Conservation (phyloP, 1,284 basidiomycete species). For the Cryptococcus deneoformans region DNA sequence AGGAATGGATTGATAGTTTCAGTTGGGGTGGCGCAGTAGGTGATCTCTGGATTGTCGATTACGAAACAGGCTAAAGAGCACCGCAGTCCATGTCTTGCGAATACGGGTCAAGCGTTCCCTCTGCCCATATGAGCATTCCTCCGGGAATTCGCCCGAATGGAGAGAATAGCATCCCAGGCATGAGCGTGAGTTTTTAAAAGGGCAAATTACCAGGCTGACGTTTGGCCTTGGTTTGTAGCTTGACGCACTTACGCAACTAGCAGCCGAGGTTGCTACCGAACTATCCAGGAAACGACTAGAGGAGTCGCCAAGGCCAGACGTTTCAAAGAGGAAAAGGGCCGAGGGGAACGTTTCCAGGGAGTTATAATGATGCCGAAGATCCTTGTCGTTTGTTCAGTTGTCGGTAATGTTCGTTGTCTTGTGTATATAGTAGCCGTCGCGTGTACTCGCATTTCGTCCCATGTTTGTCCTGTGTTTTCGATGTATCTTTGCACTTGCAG, state of each 20-base stretch:
- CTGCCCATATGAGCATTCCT: background rate
- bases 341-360: background rate
- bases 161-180: background rate
- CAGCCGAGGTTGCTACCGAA: background rate
- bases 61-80: background rate
- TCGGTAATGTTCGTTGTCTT: too few relatives aligned
- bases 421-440: too few relatives aligned
- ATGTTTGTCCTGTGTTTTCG: too few relatives aligned
- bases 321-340: background rate
- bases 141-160: background rate
- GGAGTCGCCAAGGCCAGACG: background rate
- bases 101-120: too few relatives aligned
- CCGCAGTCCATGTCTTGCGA: background rate
- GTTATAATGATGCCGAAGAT: too few relatives aligned
- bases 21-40: background rate
- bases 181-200: background rate
- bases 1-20: background rate
- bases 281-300: background rate
- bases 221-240: background rate
- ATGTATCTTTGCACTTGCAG: too few relatives aligned
- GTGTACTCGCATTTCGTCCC: too few relatives aligned
- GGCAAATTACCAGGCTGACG: background rate
- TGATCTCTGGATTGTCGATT: background rate
- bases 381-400: too few relatives aligned
- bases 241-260: background rate